These are phyloP conservation scores for Lentinula edodes DNA, from an alignment of 768 basidiomycete genomes.

Conservation along the genomic window DNA sequence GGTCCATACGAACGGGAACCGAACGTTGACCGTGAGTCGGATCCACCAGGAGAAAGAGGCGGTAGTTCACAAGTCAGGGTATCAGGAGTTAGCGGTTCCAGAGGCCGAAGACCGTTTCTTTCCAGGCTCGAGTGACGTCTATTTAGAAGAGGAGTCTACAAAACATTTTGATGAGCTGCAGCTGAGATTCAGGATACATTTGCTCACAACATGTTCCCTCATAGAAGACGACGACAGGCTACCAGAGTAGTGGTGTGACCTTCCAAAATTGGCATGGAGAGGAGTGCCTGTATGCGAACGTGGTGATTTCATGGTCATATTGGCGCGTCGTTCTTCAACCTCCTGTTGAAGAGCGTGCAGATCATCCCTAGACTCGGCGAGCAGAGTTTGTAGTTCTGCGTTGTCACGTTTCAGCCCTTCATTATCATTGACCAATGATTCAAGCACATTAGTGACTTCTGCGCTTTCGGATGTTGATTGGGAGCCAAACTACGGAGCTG, in stretches of 20 bases:
- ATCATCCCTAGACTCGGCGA: constrained; percentile 77
- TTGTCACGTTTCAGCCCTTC: constrained; percentile 79
- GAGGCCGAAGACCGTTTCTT: constrained; percentile 10
- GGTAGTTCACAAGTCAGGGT: constrained; percentile 27
- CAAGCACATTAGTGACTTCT: constrained; percentile 66
- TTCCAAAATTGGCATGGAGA: constrained; percentile 27
- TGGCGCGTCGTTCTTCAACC: constrained; percentile 64
- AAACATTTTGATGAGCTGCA: neutral
- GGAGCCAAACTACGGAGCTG: constrained; percentile 1
- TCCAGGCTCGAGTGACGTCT: constrained; percentile 24
- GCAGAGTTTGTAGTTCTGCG: constrained; percentile 66
- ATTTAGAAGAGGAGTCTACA: constrained; percentile 12
- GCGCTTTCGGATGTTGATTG: constrained; percentile 34
- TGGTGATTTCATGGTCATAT: constrained; percentile 28
- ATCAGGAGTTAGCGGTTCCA: constrained; percentile 36
- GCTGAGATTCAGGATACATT: neutral
- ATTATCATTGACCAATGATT: constrained; percentile 83
- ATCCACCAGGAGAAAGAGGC: constrained; percentile 34
- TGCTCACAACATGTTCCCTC: constrained; percentile 29
- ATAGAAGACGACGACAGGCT: constrained; percentile 39
- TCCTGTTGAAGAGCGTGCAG: constrained; percentile 64
- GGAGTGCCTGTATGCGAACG: constrained; percentile 30
- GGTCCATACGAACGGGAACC: constrained; percentile 21
- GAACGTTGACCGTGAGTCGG: constrained; percentile 26
- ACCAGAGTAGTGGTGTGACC: constrained; percentile 29